These are phyloP conservation scores for peach (Prunus persica) DNA, from an alignment of 306 rosid genomes.

Conservation along the genomic window DNA sequence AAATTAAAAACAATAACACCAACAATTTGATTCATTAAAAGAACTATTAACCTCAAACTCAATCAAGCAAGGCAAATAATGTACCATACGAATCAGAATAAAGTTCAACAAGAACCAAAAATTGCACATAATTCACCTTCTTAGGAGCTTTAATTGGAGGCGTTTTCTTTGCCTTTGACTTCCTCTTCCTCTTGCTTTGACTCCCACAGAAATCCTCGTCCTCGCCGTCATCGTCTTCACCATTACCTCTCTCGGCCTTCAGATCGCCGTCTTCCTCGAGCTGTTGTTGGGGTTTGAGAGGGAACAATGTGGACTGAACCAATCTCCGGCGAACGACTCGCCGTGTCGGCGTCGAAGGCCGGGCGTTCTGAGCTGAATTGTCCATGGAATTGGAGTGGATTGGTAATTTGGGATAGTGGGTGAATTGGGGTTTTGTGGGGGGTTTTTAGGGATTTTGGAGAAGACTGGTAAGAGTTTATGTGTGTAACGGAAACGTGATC, in stretches of 20 bases:
- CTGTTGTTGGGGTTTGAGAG: conserved; percentile 50
- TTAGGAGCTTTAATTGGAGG: conserved; percentile 42
- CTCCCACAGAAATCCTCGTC: conserved; percentile 48
- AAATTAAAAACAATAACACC: background rate
- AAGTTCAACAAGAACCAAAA: background rate
- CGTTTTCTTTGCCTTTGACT: conserved; percentile 33
- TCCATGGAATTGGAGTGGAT: conserved; percentile 25
- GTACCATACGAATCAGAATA: background rate
- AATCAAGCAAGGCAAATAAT: background rate
- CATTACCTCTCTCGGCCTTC: conserved; percentile 24
- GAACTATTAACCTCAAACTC: background rate
- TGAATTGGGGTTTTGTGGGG: conserved; percentile 23
- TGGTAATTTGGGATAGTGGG: background rate
- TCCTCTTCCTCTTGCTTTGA: conserved; percentile 46
- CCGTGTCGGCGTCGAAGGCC: conserved; percentile 17
- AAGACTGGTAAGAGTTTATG: background rate
- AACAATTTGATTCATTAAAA: background rate
- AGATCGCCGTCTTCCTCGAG: conserved; percentile 27
- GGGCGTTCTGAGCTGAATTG: conserved; percentile 7
- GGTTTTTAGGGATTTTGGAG: conserved; percentile 12
- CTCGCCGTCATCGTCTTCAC: conserved; percentile 15
- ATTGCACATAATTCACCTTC: conserved; percentile 37
- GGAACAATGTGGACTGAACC: conserved; percentile 74
- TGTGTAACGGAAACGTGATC: conserved; percentile 7
- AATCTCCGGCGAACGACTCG: conserved; percentile 38